These are phyloP conservation scores for Camellia granthamiana DNA, from an alignment of 148 eudicot genomes.

Conservation along the genomic window DNA sequence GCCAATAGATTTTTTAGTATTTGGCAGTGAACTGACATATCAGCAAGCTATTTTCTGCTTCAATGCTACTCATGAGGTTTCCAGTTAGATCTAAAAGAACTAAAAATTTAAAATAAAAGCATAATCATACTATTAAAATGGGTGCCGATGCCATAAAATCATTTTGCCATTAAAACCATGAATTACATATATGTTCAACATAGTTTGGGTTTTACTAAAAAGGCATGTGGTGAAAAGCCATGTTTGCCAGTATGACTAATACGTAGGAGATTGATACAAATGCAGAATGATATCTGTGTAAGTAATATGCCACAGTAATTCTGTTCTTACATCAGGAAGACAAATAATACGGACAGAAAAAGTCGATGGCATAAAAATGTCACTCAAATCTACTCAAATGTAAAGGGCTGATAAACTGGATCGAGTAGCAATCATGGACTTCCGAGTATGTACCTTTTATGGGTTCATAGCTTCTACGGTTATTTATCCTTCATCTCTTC, in stretches of 20 bases:
- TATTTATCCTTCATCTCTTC: conserved; percentile 27
- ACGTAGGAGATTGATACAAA: background rate
- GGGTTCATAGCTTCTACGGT: background rate
- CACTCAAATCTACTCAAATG: background rate
- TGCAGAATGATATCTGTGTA: background rate
- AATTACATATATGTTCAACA: background rate
- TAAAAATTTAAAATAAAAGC: background rate
- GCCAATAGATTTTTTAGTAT: too few relatives aligned
- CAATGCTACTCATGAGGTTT: too few relatives aligned
- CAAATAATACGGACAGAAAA: background rate
- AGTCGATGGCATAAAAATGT: background rate
- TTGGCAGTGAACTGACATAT: too few relatives aligned
- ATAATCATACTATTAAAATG: background rate
- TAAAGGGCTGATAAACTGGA: conserved; percentile 7
- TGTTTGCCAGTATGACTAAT: background rate
- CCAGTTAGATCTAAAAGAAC: background rate
- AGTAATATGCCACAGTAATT: background rate
- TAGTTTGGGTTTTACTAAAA: background rate
- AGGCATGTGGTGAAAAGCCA: background rate
- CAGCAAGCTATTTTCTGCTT: too few relatives aligned
- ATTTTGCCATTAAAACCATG: background rate
- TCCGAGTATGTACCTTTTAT: background rate
- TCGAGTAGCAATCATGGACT: background rate
- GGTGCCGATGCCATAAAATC: background rate
- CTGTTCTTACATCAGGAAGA: background rate